A percentile compares a stretch with the other conserved stretches of the same genome.
Evolutionary conservation across 257 asterid genomes (phyloP).

Genomic region (Primulina eburnea): DNA sequence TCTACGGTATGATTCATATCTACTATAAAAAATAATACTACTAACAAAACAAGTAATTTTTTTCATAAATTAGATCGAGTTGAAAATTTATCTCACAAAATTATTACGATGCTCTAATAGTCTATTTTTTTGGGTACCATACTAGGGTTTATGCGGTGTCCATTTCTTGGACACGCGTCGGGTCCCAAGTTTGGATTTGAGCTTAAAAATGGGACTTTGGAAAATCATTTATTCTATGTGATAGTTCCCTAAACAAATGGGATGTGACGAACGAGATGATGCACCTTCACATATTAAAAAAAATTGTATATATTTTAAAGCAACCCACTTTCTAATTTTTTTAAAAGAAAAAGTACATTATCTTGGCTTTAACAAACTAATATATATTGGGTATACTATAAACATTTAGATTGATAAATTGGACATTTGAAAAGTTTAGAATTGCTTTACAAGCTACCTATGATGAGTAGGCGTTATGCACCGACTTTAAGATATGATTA

Average conservation of each 20-base stretch:
- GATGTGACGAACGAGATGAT: conserved; percentile 30
- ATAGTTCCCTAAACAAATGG: conserved; percentile 20
- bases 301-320: too few relatives aligned
- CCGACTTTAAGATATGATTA: not conserved
- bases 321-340: too few relatives aligned
- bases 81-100: too few relatives aligned
- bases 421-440: not conserved
- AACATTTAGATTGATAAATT: too few relatives aligned
- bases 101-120: too few relatives aligned
- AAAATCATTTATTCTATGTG: too few relatives aligned
- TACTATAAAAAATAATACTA: too few relatives aligned
- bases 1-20: too few relatives aligned
- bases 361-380: not conserved
- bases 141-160: not conserved
- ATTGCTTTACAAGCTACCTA: not conserved
- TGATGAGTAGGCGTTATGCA: not conserved
- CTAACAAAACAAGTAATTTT: too few relatives aligned
- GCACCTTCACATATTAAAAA: not conserved
- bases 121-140: too few relatives aligned
- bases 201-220: not conserved
- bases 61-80: too few relatives aligned
- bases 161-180: not conserved
- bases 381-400: too few relatives aligned
- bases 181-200: not conserved
- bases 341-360: not conserved